A percentile compares a stretch with the other conserved stretches of the same genome.
These are phyloP conservation scores for Cardamine occulta DNA, from an alignment of 345 rosid genomes.

Conservation along the genomic window DNA sequence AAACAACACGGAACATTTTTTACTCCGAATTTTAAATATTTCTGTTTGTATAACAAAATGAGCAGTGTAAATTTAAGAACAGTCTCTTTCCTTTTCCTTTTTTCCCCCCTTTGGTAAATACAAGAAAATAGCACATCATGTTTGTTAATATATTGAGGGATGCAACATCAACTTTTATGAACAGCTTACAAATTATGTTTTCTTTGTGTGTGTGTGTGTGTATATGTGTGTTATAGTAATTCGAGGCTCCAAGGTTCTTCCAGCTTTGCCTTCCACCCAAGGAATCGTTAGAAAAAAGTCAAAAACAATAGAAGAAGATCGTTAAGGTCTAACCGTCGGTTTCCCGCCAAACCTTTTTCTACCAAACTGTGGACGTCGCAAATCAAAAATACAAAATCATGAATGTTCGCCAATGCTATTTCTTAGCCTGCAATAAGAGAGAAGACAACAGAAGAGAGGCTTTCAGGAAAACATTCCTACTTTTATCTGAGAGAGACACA, in stretches of 20 bases:
- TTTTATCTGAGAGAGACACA: constrained; percentile 22
- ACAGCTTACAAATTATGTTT: constrained; percentile 22
- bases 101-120: constrained; percentile 4
- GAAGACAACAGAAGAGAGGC: constrained; percentile 5
- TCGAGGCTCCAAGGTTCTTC: constrained; percentile 17
- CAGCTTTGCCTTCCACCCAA: constrained; percentile 23
- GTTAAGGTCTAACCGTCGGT: neutral
- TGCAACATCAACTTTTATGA: constrained; percentile 31
- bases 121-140: neutral
- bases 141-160: constrained; percentile 14
- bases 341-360: constrained; percentile 1
- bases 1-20: neutral
- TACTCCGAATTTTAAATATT: neutral
- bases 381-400: constrained; percentile 3
- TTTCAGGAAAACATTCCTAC: neutral
- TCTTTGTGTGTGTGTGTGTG: neutral
- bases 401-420: constrained; percentile 35
- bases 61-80: neutral
- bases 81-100: neutral
- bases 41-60: neutral
- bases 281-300: neutral
- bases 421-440: constrained; percentile 50
- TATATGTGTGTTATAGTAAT: constrained; percentile 4
- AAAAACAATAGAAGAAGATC: neutral
- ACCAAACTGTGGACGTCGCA: neutral